Conservation (phyloP, 2,329 filamentous ascomycete species). For the Alternaria triticimaculans region DNA sequence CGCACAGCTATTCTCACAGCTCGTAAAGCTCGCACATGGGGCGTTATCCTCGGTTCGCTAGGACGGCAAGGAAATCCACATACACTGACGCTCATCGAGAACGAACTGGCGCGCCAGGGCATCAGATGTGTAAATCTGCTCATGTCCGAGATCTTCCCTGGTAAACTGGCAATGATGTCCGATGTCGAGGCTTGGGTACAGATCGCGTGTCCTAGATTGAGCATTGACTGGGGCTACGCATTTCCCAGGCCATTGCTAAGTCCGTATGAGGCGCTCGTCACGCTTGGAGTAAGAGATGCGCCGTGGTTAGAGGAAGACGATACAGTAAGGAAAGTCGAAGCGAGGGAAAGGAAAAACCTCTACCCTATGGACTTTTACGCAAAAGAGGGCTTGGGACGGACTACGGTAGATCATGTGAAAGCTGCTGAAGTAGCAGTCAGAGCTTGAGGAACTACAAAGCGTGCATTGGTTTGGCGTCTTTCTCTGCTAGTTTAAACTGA, state of each 20-base stretch:
- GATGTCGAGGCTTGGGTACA: slow-evolving; percentile 99
- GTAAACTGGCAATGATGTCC: slow-evolving; percentile 88
- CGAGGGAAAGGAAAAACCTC: slow-evolving; percentile 62
- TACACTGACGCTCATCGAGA: slow-evolving; percentile 86
- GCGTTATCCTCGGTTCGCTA: slow-evolving; percentile 89
- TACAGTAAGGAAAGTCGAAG: slow-evolving; percentile 26
- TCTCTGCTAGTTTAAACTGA: not conserved
- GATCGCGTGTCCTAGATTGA: slow-evolving; percentile 93
- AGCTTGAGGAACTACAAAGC: not conserved
- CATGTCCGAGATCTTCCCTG: slow-evolving; percentile 94
- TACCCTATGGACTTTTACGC: slow-evolving; percentile 99
- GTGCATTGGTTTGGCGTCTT: not conserved
- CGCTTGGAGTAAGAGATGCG: slow-evolving; percentile 78
- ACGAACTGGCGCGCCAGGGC: slow-evolving; percentile 70
- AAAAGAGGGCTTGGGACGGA: slow-evolving; percentile 86
- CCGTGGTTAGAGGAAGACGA: slow-evolving; percentile 64
- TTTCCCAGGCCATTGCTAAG: slow-evolving; percentile 88
- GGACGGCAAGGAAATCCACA: slow-evolving; percentile 95
- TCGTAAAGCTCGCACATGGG: slow-evolving; percentile 84
- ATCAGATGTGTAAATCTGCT: slow-evolving; percentile 86
- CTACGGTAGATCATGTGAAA: slow-evolving; percentile 54
- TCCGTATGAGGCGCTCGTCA: slow-evolving; percentile 92
- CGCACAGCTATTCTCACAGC: slow-evolving; percentile 78
- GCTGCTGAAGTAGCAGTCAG: slow-evolving; percentile 23
- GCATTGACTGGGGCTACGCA: slow-evolving; percentile 98